These are phyloP conservation scores for Fusarium abutilonis DNA, from an alignment of 2,329 filamentous ascomycete genomes.

Conservation along the genomic window DNA sequence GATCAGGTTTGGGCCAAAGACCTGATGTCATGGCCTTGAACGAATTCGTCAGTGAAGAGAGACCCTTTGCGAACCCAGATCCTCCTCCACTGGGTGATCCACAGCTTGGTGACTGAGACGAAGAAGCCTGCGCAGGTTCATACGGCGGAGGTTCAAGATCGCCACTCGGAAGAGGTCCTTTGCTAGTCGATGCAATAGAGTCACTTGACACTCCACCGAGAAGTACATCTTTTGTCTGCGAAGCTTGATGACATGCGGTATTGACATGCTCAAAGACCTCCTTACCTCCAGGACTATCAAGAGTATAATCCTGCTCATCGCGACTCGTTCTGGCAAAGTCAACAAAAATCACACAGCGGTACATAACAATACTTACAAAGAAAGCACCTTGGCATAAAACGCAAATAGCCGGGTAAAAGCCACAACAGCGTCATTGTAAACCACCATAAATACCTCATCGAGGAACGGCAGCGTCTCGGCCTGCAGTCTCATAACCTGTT, in stretches of 20 bases:
- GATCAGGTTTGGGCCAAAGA: slow-evolving; percentile 50
- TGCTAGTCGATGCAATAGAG: slow-evolving; percentile 31
- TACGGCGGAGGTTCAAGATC: slow-evolving; percentile 43
- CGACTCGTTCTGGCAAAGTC: slow-evolving; percentile 18
- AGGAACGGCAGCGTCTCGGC: slow-evolving; percentile 37
- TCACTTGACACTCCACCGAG: slow-evolving; percentile 1
- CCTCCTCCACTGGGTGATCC: slow-evolving; percentile 11
- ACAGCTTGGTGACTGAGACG: slow-evolving; percentile 9
- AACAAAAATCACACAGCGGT: neutral
- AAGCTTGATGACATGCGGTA: slow-evolving; percentile 28
- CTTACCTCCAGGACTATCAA: slow-evolving; percentile 32
- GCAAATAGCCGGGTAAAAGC: slow-evolving; percentile 44
- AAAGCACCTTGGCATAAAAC: slow-evolving; percentile 37
- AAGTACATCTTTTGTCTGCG: slow-evolving; percentile 34
- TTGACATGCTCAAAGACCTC: slow-evolving; percentile 37
- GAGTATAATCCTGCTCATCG: slow-evolving; percentile 41
- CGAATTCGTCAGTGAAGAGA: slow-evolving; percentile 48
- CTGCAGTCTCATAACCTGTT: slow-evolving; percentile 50
- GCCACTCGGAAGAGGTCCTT: slow-evolving; percentile 13
- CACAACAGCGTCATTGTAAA: slow-evolving; percentile 40
- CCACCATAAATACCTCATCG: slow-evolving; percentile 42
- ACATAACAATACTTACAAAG: slow-evolving; percentile 35
- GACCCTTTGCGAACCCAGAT: slow-evolving; percentile 34
- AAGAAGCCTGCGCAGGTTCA: slow-evolving; percentile 27
- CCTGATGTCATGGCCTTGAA: slow-evolving; percentile 51